Percentiles rank a stretch among this genome's conserved stretches.
phyloP scores from a whole-genome alignment of 345 rosid species.

The Heritiera fomes region DNA sequence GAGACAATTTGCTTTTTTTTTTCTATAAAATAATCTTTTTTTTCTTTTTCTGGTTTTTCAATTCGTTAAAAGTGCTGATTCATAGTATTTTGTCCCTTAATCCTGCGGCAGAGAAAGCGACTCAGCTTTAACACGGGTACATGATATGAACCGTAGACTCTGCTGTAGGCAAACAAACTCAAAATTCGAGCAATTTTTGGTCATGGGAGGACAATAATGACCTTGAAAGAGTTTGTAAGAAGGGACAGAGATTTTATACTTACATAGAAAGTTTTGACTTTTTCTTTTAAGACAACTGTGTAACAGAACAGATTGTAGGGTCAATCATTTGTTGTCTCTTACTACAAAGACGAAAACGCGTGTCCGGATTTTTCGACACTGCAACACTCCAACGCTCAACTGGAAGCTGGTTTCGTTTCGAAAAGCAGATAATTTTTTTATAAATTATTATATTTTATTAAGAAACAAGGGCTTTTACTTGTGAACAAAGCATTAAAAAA shows the following conservation, averaged over 20 bases:
- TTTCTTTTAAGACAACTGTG: not conserved
- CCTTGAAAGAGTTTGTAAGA: not conserved
- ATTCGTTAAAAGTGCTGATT: not conserved
- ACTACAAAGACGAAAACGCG: not conserved
- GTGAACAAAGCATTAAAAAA: not conserved
- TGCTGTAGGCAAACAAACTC: not conserved
- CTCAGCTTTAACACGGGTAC: slow-evolving; percentile 15
- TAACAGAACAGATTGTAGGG: not conserved
- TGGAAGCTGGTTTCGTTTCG: not conserved
- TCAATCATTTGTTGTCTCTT: not conserved
- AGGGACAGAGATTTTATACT: not conserved
- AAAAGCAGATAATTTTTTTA: not conserved
- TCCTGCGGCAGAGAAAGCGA: slow-evolving; percentile 23
- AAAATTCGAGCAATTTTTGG: too few relatives aligned
- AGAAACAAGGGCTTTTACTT: not conserved
- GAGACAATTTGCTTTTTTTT: not conserved
- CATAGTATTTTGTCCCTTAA: not conserved
- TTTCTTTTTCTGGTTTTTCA: not conserved
- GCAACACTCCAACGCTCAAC: not conserved
- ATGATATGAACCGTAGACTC: not conserved
- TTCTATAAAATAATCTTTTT: not conserved
- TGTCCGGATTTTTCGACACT: not conserved
- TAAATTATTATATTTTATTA: not conserved
- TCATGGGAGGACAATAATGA: not conserved
- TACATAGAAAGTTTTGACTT: not conserved